Evolutionary conservation across 495 filamentous ascomycete genomes (phyloP).

Genomic region (Aspergillus funiculosus): DNA sequence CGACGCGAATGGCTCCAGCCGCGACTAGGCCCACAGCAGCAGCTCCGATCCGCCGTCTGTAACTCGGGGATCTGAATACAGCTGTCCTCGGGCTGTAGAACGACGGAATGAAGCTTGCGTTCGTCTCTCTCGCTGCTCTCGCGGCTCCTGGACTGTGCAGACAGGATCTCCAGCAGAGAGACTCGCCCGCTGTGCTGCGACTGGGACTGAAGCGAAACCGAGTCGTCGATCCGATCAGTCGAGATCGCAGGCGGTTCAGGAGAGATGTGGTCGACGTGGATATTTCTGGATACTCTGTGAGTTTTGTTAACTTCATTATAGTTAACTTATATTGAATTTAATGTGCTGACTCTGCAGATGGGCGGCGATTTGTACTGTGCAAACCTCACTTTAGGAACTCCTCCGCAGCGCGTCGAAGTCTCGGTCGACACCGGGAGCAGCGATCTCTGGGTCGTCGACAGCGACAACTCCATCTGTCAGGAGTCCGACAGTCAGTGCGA

Average conservation of each 20-base stretch:
- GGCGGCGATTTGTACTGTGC: slow-evolving; percentile 46
- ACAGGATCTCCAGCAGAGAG: slow-evolving; percentile 6
- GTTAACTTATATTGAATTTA: too few species aligned
- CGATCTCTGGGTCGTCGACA: slow-evolving; percentile 61
- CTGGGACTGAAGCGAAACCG: slow-evolving; percentile 6
- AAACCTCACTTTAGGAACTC: slow-evolving; percentile 64
- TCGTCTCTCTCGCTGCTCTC: slow-evolving; percentile 4
- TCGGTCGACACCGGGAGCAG: slow-evolving; percentile 73
- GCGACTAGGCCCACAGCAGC: too few species aligned
- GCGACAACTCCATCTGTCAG: slow-evolving; percentile 17
- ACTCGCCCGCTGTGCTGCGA: slow-evolving; percentile 4
- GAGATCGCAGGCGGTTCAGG: slow-evolving; percentile 9
- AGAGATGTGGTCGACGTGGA: slow-evolving; percentile 7
- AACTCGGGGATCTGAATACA: not conserved
- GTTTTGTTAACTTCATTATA: not conserved
- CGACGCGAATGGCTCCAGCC: too few species aligned
- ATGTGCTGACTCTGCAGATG: not conserved
- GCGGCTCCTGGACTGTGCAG: not conserved
- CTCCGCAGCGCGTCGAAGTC: slow-evolving; percentile 51
- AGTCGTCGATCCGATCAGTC: not conserved
- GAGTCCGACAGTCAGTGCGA: slow-evolving; percentile 43
- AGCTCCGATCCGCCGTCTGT: too few species aligned
- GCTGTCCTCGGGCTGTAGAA: not conserved
- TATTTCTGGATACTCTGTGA: slow-evolving; percentile 6
- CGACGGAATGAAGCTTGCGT: not conserved